Evolutionary conservation across 2,329 filamentous ascomycete genomes (phyloP).

Genomic region (Monosporascus sp.): DNA sequence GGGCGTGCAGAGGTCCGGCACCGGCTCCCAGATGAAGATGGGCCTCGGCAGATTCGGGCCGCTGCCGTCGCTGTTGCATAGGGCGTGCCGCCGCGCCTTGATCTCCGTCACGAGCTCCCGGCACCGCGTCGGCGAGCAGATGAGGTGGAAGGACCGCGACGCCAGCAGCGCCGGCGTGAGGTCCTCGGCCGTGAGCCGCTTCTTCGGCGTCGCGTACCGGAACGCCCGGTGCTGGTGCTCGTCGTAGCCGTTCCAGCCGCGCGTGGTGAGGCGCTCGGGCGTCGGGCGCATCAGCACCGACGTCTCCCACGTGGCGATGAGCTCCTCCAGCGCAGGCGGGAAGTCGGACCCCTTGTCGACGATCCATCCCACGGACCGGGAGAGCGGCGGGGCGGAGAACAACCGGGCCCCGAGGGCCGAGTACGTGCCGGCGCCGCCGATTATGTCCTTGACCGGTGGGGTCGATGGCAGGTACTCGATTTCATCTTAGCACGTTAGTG

Average conservation of each 20-base stretch:
- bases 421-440: conserved; percentile 87
- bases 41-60: conserved; percentile 43
- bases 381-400: conserved; percentile 65
- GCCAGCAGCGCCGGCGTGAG: conserved; percentile 62
- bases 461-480: conserved; percentile 76
- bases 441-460: conserved; percentile 64
- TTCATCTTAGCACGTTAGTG: conserved; percentile 58
- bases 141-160: conserved; percentile 78
- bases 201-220: conserved; percentile 81
- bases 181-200: conserved; percentile 69
- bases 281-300: conserved; percentile 64
- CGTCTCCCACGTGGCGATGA: conserved; percentile 72
- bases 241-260: conserved; percentile 89
- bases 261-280: conserved; percentile 67
- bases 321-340: conserved; percentile 56
- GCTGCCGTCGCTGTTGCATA: conserved; percentile 18
- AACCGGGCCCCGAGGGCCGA: conserved; percentile 84
- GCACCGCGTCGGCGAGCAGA: conserved; percentile 75
- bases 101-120: conserved; percentile 72
- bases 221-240: conserved; percentile 68
- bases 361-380: conserved; percentile 77
- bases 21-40: conserved; percentile 89
- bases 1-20: conserved; percentile 79
- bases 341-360: conserved; percentile 89
- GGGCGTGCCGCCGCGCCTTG: conserved; percentile 46